Base-by-base conservation (phyloP, 371 early-diverging fungal species). In the Mortierella sp. region DNA sequence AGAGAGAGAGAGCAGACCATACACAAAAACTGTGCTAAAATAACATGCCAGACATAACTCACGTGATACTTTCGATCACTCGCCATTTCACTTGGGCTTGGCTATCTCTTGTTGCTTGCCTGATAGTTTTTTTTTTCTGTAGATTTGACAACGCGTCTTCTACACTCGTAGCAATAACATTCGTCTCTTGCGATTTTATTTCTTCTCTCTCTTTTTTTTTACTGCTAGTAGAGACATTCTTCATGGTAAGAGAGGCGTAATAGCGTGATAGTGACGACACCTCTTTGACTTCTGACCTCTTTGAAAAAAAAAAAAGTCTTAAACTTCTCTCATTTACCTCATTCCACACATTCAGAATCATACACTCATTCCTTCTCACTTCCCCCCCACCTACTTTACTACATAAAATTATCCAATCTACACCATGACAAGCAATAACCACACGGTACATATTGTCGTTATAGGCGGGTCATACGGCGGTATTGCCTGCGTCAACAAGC, bases 381-480 rank as follows among this genome's bases (percentile, higher is more conserved):
- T 19, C 10, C 9, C 17, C 10, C n/a, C 53, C 12, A 23, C 1
- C 40, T 37, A 37, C 1, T 37, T 35, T 58, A 1, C 10, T 19
- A 31, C 10, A 43, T 56, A 51, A 51, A 19, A 2, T 17, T 8
- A 53, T 53, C 8, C 3, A 28, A 29, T 43, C 37, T 42, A 23
- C 17, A 28, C 32, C 8, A 61, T 45, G 43, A 9, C 13, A 43
- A 43, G 13, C n/a, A 34, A 35, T 35, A 55, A 22, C 54, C 19
- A 45, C 19, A 55, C 56, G 37, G 57, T 54, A 31, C 68, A 68
- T 26, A 72, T 87, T 29, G 78, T 87, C 61, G 76, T 88, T 5
- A 62, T 88, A 28, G 88, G 88, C 19, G 88, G 88, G 6, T 84
- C 87, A 1, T 87, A 85, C 53, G 88, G 83, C 1, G 88, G 88